Conservation (phyloP, 257 asterid species). For the Penstemon barbatus region DNA sequence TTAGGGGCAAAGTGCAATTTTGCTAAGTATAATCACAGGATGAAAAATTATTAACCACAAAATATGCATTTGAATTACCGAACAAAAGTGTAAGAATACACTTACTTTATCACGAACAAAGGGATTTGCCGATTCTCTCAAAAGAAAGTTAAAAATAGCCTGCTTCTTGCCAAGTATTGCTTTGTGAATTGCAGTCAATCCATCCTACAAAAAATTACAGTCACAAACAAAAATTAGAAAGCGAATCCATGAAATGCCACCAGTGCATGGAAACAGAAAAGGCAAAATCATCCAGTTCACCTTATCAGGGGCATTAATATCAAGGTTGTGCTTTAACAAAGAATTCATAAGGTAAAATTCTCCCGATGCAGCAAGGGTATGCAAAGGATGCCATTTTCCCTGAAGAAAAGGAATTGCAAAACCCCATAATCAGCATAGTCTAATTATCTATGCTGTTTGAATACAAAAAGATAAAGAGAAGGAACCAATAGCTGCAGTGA, state of each 20-base stretch:
- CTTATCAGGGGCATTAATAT: slow-evolving; percentile 74
- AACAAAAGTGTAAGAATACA: slow-evolving; percentile 18
- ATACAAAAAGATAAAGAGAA: background rate
- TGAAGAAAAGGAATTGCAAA: slow-evolving; percentile 28
- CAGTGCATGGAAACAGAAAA: slow-evolving; percentile 14
- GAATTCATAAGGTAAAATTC: slow-evolving; percentile 72
- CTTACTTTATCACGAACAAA: slow-evolving; percentile 79
- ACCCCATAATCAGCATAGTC: slow-evolving; percentile 27
- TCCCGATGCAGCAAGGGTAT: slow-evolving; percentile 87
- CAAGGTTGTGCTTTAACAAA: slow-evolving; percentile 68
- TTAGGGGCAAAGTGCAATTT: too few species aligned
- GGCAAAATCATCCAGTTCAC: slow-evolving; percentile 37
- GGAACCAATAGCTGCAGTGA: background rate
- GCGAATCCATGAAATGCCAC: slow-evolving; percentile 6
- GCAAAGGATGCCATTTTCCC: slow-evolving; percentile 95
- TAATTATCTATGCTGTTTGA: background rate
- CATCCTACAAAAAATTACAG: slow-evolving; percentile 51
- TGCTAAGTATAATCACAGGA: slow-evolving; percentile 6
- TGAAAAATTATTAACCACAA: slow-evolving; percentile 14
- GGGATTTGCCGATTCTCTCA: slow-evolving; percentile 89
- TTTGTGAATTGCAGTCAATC: slow-evolving; percentile 82
- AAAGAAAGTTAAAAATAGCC: slow-evolving; percentile 78
- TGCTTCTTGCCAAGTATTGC: slow-evolving; percentile 87
- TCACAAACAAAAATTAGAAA: background rate
- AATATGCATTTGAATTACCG: slow-evolving; percentile 10